Evolutionary conservation across 2,329 filamentous ascomycete species (phyloP).

Genomic region (Pseudogymnoascus sp.): DNA sequence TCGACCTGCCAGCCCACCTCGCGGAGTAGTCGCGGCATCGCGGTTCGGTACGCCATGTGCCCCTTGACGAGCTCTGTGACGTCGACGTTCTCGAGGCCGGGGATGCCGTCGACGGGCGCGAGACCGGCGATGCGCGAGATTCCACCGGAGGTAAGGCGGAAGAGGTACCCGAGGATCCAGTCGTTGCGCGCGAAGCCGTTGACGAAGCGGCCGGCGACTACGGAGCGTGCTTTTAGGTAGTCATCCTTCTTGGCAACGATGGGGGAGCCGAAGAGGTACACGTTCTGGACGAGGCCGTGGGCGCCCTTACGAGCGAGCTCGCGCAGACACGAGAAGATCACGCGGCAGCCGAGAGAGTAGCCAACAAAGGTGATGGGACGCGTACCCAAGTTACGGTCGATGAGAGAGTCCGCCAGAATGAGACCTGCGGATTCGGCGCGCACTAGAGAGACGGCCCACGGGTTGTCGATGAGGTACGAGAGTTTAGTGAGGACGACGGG

Average conservation of each 20-base stretch:
- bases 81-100: constrained; percentile 80
- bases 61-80: constrained; percentile 79
- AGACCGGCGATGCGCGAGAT: constrained; percentile 84
- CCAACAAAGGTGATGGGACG: constrained; percentile 88
- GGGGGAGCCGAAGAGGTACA: constrained; percentile 88
- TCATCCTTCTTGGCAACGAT: constrained; percentile 89
- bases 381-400: constrained; percentile 84
- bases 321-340: constrained; percentile 85
- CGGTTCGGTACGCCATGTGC: constrained; percentile 92
- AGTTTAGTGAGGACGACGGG: constrained; percentile 89
- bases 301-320: constrained; percentile 81
- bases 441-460: constrained; percentile 93
- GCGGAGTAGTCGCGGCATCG: constrained; percentile 81
- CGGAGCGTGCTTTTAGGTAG: constrained; percentile 69
- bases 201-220: constrained; percentile 86
- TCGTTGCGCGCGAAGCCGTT: constrained; percentile 93
- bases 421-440: constrained; percentile 81
- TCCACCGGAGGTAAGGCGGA: constrained; percentile 86
- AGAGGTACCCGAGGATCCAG: constrained; percentile 95
- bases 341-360: constrained; percentile 83
- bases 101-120: constrained; percentile 65
- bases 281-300: constrained; percentile 84
- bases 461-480: constrained; percentile 94
- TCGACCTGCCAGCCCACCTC: constrained; percentile 88
- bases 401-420: constrained; percentile 88